These are phyloP conservation scores for Fusarium piperis DNA, from an alignment of 2,329 filamentous ascomycete genomes.

Conservation along the genomic window DNA sequence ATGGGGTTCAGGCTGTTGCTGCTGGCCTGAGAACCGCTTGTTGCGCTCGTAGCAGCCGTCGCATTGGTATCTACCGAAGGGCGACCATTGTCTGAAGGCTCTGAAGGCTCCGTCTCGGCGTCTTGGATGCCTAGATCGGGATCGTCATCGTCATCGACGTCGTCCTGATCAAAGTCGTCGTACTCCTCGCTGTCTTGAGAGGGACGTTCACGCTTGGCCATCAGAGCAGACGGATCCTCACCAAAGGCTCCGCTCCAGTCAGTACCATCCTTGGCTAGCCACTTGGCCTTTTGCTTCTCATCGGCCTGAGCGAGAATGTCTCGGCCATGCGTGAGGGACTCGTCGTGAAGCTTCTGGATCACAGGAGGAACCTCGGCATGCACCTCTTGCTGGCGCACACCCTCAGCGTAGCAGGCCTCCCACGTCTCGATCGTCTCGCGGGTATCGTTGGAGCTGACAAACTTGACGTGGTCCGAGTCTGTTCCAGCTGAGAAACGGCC, in stretches of 20 bases:
- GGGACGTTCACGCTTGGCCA: slow-evolving; percentile 48
- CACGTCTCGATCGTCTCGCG: slow-evolving; percentile 95
- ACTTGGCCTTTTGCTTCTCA: slow-evolving; percentile 77
- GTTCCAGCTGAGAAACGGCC: slow-evolving; percentile 90
- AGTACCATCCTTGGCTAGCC: slow-evolving; percentile 81
- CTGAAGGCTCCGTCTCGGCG: slow-evolving; percentile 50
- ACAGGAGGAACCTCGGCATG: slow-evolving; percentile 76
- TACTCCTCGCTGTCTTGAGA: slow-evolving; percentile 50
- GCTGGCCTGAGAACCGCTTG: slow-evolving; percentile 46
- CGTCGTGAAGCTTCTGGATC: slow-evolving; percentile 81
- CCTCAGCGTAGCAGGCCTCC: slow-evolving; percentile 91
- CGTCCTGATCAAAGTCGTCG: slow-evolving; percentile 51
- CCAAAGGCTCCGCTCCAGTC: slow-evolving; percentile 92
- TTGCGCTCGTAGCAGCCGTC: slow-evolving; percentile 46
- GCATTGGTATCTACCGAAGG: slow-evolving; percentile 54
- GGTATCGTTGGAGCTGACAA: slow-evolving; percentile 86
- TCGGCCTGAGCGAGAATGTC: slow-evolving; percentile 80
- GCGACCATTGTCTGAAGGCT: slow-evolving; percentile 43
- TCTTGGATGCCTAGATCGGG: slow-evolving; percentile 70
- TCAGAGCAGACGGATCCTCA: slow-evolving; percentile 69
- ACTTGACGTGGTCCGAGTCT: slow-evolving; percentile 84
- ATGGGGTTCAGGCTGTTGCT: slow-evolving; percentile 62
- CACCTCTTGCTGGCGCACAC: slow-evolving; percentile 78
- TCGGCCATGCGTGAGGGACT: slow-evolving; percentile 80
- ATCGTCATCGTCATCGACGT: slow-evolving; percentile 46